Percentiles rank a stretch among this genome's conserved stretches.
Evolutionary conservation across 805 yeast genomes (phyloP).

Genomic region (Candida dendrica): DNA sequence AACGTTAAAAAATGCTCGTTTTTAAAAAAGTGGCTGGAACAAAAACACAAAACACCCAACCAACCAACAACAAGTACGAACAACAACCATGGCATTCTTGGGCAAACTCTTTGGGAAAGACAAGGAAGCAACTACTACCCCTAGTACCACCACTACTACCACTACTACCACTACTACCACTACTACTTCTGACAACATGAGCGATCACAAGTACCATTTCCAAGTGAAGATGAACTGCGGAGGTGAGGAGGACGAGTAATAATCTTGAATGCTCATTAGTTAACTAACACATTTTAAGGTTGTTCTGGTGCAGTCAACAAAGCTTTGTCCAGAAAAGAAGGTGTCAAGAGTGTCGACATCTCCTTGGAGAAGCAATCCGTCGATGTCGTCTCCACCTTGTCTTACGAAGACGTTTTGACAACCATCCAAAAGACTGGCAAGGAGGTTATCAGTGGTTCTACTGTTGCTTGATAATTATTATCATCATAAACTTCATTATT

Average conservation of each 20-base stretch:
- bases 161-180: neutral
- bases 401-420: slow-evolving; percentile 71
- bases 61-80: no score
- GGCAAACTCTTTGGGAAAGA: no score
- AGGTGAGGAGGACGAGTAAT: no score
- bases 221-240: slow-evolving; percentile 82
- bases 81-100: no score
- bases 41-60: no score
- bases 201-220: slow-evolving; percentile 60
- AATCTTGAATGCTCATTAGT: no score
- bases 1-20: no score
- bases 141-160: neutral
- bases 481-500: no score
- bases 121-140: neutral
- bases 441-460: slow-evolving; percentile 61
- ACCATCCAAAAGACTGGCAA: slow-evolving; percentile 90
- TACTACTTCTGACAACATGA: neutral
- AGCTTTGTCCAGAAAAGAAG: slow-evolving; percentile 63
- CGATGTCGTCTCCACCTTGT: slow-evolving; percentile 58
- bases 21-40: no score
- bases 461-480: slow-evolving; percentile 9
- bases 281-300: slow-evolving; percentile 29
- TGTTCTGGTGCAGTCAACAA: slow-evolving; percentile 84
- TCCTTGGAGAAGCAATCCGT: slow-evolving; percentile 80
- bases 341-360: slow-evolving; percentile 66